Evolutionary conservation across 1,284 basidiomycete genomes (phyloP).

Genomic region (Neolentinus lepideus): DNA sequence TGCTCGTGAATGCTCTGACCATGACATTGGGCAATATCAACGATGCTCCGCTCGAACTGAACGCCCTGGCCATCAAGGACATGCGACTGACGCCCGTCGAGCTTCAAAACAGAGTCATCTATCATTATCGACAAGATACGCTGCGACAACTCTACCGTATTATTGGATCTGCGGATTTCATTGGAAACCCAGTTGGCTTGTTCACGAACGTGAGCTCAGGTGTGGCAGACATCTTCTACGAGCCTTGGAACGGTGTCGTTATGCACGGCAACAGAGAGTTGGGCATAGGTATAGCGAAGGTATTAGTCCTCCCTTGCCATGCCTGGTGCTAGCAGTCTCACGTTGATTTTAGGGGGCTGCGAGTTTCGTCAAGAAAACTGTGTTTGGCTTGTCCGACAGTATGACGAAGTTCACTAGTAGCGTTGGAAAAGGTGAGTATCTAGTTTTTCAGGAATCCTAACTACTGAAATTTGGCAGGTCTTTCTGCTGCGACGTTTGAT

Average conservation of each 20-base stretch:
- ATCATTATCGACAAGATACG: constrained; percentile 94
- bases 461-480: constrained; percentile 37
- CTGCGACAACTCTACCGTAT: constrained; percentile 94
- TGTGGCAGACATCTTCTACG: constrained; percentile 99
- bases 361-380: constrained; percentile 98
- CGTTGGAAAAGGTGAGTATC: constrained; percentile 80
- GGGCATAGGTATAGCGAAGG: constrained; percentile 95
- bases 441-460: not conserved
- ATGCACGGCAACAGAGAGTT: constrained; percentile 97
- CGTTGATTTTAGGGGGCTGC: constrained; percentile 73
- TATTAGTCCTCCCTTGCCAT: constrained; percentile 22
- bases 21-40: constrained; percentile 99
- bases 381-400: constrained; percentile 94
- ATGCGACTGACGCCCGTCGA: constrained; percentile 86
- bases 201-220: constrained; percentile 99
- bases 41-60: constrained; percentile 93
- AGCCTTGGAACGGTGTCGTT: constrained; percentile 95
- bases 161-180: constrained; percentile 94
- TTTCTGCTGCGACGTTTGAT: constrained; percentile 96
- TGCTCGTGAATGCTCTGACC: constrained; percentile 90
- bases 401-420: constrained; percentile 97
- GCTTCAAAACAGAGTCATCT: constrained; percentile 78
- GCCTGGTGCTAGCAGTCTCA: not conserved
- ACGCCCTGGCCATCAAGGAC: constrained; percentile 93
- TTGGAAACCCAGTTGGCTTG: constrained; percentile 88